Percentiles rank a stretch among this genome's conserved stretches.
Evolutionary conservation across 257 asterid species (phyloP).

Genomic region (Solanum ossicruentum): DNA sequence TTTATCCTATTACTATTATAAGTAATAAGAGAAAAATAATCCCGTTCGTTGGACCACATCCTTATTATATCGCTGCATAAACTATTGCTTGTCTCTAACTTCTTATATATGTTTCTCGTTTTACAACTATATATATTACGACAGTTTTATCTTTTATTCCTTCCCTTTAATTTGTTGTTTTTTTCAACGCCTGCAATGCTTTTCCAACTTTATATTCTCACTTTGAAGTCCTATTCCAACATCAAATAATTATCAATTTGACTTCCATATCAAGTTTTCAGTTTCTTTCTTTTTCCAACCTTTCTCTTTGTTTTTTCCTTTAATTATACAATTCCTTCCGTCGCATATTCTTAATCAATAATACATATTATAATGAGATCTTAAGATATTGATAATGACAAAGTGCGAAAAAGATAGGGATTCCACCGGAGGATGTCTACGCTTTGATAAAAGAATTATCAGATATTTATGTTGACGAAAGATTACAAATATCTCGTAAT

Average conservation of each 20-base stretch:
- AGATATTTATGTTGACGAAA: too few species aligned
- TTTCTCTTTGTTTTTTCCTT: not conserved
- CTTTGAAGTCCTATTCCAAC: not conserved
- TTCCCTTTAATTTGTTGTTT: not conserved
- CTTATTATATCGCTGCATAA: not conserved
- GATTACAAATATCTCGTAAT: too few species aligned
- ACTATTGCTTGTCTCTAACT: not conserved
- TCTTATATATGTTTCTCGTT: not conserved
- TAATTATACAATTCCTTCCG: not conserved
- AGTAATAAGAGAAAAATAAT: too few species aligned
- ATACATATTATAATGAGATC: not conserved
- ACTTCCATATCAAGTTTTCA: not conserved
- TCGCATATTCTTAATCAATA: not conserved
- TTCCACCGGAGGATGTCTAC: too few species aligned
- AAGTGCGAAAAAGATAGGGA: too few species aligned
- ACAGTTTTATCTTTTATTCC: not conserved
- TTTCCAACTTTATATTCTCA: not conserved
- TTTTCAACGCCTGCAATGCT: not conserved
- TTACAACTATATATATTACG: not conserved
- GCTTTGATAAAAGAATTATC: too few species aligned
- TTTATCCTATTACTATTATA: too few species aligned
- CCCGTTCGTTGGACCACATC: accelerated
- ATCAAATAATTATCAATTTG: not conserved
- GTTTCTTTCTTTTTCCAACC: not conserved
- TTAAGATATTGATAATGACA: too few species aligned